These are phyloP conservation scores for Phylloporus sp. DNA, from an alignment of 768 basidiomycete genomes.

Conservation along the genomic window DNA sequence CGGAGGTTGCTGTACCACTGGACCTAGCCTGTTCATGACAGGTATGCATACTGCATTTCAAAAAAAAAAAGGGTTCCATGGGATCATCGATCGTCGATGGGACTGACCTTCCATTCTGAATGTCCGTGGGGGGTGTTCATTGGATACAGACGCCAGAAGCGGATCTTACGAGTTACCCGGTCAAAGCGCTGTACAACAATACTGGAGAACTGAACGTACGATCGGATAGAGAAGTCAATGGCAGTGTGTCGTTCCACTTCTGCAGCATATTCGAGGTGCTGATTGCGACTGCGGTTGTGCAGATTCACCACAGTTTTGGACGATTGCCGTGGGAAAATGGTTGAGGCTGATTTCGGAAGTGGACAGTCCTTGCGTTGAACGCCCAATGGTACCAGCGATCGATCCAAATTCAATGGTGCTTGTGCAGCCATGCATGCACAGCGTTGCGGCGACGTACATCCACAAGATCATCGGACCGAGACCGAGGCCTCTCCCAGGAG, in stretches of 20 bases:
- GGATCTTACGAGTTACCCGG: neutral
- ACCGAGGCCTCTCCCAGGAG: neutral
- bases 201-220: neutral
- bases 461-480: neutral
- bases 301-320: neutral
- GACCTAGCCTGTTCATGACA: neutral
- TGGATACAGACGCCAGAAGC: neutral
- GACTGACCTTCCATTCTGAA: neutral
- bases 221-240: neutral
- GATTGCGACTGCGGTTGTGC: neutral
- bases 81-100: neutral
- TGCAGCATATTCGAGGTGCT: neutral
- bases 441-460: neutral
- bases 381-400: neutral
- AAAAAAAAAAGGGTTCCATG: neutral
- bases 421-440: neutral
- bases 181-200: neutral
- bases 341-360: neutral
- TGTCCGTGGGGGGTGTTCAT: neutral
- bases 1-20: conserved; percentile 3
- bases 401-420: neutral
- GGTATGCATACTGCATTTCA: neutral
- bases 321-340: neutral
- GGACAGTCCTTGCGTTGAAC: neutral
- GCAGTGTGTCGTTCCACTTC: neutral